A percentile compares a stretch with the other conserved stretches of the same genome.
phyloP scores from a whole-genome alignment of 2,329 filamentous ascomycete species.

The Cucurbitaria berberidis region DNA sequence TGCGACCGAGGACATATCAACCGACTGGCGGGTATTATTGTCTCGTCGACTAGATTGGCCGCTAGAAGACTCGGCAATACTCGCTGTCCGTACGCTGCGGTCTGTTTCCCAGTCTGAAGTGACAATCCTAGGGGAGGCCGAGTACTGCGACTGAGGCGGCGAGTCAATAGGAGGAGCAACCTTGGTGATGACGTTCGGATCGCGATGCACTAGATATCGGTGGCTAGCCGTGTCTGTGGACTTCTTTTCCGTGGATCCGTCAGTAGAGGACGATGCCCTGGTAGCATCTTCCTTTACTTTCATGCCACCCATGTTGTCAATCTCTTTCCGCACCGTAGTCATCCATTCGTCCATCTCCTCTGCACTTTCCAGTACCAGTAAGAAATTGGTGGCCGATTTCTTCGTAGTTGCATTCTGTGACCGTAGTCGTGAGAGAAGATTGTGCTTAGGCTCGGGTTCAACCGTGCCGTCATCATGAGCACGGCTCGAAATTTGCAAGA shows the following conservation, averaged over 20 bases:
- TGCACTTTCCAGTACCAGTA: constrained; percentile 75
- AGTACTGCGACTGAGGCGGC: constrained; percentile 37
- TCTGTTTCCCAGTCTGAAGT: constrained; percentile 42
- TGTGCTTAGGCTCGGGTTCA: constrained; percentile 56
- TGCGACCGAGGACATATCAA: constrained; percentile 44
- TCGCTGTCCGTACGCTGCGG: constrained; percentile 33
- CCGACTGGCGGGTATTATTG: constrained; percentile 40
- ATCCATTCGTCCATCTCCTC: constrained; percentile 82
- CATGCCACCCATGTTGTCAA: constrained; percentile 72
- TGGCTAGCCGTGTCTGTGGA: constrained; percentile 43
- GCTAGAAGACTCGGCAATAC: constrained; percentile 39
- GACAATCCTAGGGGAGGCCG: constrained; percentile 37
- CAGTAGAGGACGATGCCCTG: constrained; percentile 36
- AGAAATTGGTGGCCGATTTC: constrained; percentile 66
- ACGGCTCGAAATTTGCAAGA: constrained; percentile 74
- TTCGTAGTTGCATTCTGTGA: constrained; percentile 63
- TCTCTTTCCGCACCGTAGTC: constrained; percentile 69
- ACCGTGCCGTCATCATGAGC: constrained; percentile 64
- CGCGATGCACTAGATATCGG: constrained; percentile 46
- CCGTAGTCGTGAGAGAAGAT: constrained; percentile 69
- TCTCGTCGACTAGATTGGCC: constrained; percentile 34
- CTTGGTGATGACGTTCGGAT: constrained; percentile 40
- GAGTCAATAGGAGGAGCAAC: constrained; percentile 44
- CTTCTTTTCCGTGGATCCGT: constrained; percentile 30
- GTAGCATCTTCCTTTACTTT: constrained; percentile 50